Evolutionary conservation across 345 rosid species (phyloP).

Genomic region (Eucalyptus marginata): DNA sequence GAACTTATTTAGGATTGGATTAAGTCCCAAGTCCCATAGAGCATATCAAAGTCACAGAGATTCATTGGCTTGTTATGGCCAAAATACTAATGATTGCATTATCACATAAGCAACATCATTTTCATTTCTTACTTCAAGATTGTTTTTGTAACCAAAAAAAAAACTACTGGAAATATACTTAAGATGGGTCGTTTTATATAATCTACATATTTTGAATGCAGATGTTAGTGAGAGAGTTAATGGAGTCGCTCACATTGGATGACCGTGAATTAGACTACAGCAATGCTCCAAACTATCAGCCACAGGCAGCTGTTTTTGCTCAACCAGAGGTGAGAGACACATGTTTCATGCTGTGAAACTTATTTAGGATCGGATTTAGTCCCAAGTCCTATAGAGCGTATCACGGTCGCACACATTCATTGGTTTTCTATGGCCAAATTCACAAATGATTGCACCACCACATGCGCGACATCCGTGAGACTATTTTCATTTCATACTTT

Average conservation of each 20-base stretch:
- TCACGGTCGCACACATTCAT: not conserved
- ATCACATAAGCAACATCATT: no score
- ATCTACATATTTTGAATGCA: not conserved
- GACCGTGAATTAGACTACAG: not conserved
- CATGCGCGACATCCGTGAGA: not conserved
- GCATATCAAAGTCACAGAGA: not conserved
- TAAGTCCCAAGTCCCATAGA: not conserved
- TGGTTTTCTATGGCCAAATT: not conserved
- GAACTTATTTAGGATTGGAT: not conserved
- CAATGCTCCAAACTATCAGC: not conserved
- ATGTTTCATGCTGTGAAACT: not conserved
- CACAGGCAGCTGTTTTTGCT: not conserved
- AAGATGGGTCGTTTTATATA: not conserved
- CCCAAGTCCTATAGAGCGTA: not conserved
- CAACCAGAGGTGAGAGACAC: not conserved
- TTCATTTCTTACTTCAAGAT: no score
- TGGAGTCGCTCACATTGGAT: not conserved
- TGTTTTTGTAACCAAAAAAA: not conserved
- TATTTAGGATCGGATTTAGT: not conserved
- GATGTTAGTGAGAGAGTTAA: not conserved
- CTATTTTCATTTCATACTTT: not conserved
- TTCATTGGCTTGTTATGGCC: not conserved
- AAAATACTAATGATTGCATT: not conserved
- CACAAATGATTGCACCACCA: not conserved
- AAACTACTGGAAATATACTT: not conserved